Percentiles rank a stretch among this genome's conserved stretches.
Conservation (phyloP, 169 alveolate genomes). For the Plasmodium falciparum region DNA sequence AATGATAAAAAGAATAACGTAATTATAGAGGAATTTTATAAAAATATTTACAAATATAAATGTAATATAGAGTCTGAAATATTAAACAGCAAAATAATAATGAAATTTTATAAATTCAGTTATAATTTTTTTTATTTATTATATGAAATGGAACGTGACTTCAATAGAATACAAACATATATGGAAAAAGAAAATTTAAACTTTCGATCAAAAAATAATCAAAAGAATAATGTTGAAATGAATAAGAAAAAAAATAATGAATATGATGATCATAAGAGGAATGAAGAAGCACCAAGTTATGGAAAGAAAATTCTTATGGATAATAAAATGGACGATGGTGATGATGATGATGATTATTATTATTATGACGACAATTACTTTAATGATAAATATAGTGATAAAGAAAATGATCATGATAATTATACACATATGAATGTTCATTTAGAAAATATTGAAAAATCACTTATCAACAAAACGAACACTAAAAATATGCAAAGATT, state of each 20-base stretch:
- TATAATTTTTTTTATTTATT: constrained; percentile 61
- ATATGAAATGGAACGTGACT: constrained; percentile 64
- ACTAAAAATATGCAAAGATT: constrained; percentile 2
- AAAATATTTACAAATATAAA: background rate
- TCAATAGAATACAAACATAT: constrained; percentile 40
- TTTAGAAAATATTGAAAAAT: background rate
- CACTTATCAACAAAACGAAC: constrained; percentile 1
- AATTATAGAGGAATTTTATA: constrained; percentile 10
- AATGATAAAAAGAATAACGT: background rate
- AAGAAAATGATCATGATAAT: background rate
- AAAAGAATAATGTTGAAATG: background rate
- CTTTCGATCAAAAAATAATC: background rate
- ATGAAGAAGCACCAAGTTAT: background rate
- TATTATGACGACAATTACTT: too few species aligned
- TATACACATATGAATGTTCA: background rate
- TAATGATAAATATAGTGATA: background rate
- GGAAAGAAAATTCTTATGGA: background rate
- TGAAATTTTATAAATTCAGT: constrained; percentile 71
- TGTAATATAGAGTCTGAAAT: constrained; percentile 39
- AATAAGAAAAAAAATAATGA: background rate
- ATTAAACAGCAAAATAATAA: constrained; percentile 35
- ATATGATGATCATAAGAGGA: background rate
- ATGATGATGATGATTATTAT: background rate
- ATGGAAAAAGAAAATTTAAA: constrained; percentile 61
- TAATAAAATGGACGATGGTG: background rate